These are phyloP conservation scores for Salvia miltiorrhiza DNA, from an alignment of 257 asterid genomes.

Conservation along the genomic window DNA sequence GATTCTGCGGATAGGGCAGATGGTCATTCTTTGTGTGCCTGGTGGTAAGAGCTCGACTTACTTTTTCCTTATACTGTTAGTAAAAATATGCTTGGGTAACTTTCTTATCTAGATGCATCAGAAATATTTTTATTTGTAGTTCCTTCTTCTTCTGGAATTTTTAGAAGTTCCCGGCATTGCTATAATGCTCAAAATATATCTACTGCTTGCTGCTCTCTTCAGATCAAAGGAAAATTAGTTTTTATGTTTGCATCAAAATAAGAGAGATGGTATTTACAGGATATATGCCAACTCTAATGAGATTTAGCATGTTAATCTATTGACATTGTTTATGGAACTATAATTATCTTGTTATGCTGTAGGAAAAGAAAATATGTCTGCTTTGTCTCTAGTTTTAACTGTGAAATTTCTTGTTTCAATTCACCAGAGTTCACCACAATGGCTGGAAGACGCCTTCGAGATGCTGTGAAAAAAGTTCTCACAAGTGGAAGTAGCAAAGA, in stretches of 20 bases:
- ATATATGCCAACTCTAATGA: not conserved
- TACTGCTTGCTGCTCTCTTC: not conserved
- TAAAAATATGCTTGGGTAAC: not conserved
- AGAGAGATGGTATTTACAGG: not conserved
- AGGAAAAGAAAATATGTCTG: slow-evolving; percentile 6
- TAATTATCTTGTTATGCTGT: not conserved
- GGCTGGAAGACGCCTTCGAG: slow-evolving; percentile 98
- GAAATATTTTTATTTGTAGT: not conserved
- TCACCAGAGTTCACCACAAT: slow-evolving; percentile 88
- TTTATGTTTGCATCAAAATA: not conserved
- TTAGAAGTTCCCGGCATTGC: not conserved
- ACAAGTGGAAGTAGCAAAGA: slow-evolving; percentile 42
- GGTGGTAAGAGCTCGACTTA: slow-evolving; percentile 59
- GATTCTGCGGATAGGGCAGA: slow-evolving; percentile 89
- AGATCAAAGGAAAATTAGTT: not conserved
- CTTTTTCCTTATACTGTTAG: not conserved
- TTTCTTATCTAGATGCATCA: not conserved
- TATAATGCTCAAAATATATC: not conserved
- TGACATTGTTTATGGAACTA: not conserved
- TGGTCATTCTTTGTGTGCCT: slow-evolving; percentile 84
- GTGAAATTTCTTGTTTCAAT: not conserved
- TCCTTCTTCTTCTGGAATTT: not conserved
- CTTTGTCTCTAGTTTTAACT: not conserved
- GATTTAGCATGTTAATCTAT: not conserved
- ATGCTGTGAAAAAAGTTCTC: slow-evolving; percentile 67